Base-by-base conservation (phyloP, 805 yeast genomes). In the Hanseniaspora vineae region DNA sequence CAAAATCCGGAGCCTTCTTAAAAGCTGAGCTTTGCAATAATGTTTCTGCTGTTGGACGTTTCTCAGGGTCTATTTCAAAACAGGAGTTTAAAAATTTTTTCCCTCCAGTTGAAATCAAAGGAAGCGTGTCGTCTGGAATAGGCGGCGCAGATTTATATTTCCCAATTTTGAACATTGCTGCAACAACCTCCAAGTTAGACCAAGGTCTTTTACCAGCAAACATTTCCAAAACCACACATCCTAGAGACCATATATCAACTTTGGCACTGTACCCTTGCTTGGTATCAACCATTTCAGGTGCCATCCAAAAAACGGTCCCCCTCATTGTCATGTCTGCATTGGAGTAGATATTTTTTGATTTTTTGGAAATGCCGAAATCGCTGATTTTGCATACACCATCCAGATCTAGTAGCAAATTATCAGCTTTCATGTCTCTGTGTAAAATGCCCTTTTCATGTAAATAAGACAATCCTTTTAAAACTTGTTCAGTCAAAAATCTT, bases 261-360 rank as follows among this genome's bases (percentile, higher is more conserved):
- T 92, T 92, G 18, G 98, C 98, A 68, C 95, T 86, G 62, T 92
- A 92, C 0, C 98, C 98, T 60, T 83, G 92, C 53, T 80, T 80
- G 50, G 86, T 87, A 60, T 88, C 90, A 45, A 92, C 88, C 53
- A 94, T 96, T 60, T 92, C 99, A 0, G 99, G 99, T 1, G 99
- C 99, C 98, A 92, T 92, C 98, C 98, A 92, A 63, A 89, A 92
- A 1, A 94, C 87, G 0, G 98, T 89, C 20, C 99, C 99, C 65
- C 94, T 96, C 95, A 86, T 87, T 12, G 97, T 89, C 95, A 89
- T 85, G 48, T 87, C 96, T 3, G 96, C 87, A 62, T 92, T 88
- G 31, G 84, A 80, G 61, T 92, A 90, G 20, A 90, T 85, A 60
- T 92, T 89, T 42, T 80, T 75, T 12, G 87, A 78, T 58, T 80